Evolutionary conservation across 371 early-diverging fungal genomes (phyloP).

Genomic region (Mortierella sp.): DNA sequence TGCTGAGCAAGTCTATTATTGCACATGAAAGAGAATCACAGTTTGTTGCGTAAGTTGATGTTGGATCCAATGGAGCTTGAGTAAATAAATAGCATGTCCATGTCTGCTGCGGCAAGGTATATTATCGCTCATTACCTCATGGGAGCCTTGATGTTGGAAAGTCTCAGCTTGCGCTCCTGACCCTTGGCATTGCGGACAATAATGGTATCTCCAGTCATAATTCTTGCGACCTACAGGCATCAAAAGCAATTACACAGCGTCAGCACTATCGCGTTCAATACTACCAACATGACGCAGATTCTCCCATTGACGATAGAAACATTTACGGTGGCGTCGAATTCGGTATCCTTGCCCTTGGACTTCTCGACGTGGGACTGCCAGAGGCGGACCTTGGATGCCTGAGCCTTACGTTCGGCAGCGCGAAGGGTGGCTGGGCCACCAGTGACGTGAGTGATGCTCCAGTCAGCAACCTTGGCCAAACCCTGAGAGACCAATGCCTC

Average conservation of each 20-base stretch:
- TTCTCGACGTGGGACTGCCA: slow-evolving; percentile 81
- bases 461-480: slow-evolving; percentile 90
- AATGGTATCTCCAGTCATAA: slow-evolving; percentile 88
- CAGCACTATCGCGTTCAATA: background rate
- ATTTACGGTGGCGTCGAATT: slow-evolving; percentile 57
- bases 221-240: slow-evolving; percentile 53
- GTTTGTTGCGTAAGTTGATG: background rate
- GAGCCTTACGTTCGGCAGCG: slow-evolving; percentile 78
- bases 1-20: slow-evolving; percentile 64
- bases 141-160: slow-evolving; percentile 88
- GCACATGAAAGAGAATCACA: background rate
- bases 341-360: slow-evolving; percentile 49
- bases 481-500: slow-evolving; percentile 88
- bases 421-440: slow-evolving; percentile 82
- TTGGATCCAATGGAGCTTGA: background rate
- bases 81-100: background rate
- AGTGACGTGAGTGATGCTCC: slow-evolving; percentile 85
- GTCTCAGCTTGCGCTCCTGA: slow-evolving; percentile 82
- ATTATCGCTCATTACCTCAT: slow-evolving; percentile 42
- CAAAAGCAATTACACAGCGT: background rate
- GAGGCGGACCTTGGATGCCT: slow-evolving; percentile 69
- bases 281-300: background rate
- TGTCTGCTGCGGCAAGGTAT: background rate
- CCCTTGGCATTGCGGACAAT: slow-evolving; percentile 69
- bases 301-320: background rate